These are phyloP conservation scores for Themeda triandra DNA, from an alignment of 176 grass and related monocot species.

Conservation along the genomic window DNA sequence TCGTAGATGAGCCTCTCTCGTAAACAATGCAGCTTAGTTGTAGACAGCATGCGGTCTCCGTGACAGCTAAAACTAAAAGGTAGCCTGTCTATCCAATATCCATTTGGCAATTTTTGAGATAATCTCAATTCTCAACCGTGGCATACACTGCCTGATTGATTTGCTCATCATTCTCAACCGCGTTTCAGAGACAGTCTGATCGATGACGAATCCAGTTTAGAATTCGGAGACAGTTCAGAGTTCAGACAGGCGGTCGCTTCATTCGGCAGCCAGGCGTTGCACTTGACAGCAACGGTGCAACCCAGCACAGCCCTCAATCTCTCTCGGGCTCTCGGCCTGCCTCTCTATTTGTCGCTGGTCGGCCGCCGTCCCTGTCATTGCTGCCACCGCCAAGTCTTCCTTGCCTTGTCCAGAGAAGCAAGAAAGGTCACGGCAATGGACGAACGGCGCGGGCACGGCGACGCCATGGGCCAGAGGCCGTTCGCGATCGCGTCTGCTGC, in stretches of 20 bases:
- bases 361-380: conserved; percentile 23
- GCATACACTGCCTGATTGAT: neutral
- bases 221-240: neutral
- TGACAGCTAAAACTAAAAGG: neutral
- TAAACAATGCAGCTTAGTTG: conserved; percentile 46
- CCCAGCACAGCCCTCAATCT: neutral
- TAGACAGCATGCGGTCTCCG: conserved; percentile 29
- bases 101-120: conserved; percentile 25
- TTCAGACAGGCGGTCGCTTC: neutral
- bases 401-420: neutral
- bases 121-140: neutral
- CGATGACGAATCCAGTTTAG: neutral
- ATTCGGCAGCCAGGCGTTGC: neutral
- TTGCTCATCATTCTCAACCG: no score
- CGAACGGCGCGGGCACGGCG: neutral
- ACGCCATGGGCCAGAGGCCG: conserved; percentile 29
- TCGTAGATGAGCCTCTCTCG: neutral
- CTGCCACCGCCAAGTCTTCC: conserved; percentile 1
- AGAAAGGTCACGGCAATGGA: conserved; percentile 28
- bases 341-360: neutral
- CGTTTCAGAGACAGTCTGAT: neutral
- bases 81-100: neutral
- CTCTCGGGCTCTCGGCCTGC: neutral
- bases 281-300: neutral
- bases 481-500: neutral